Base-by-base conservation (phyloP, 1,139 yeast genomes). In the Petasospora rhodanensis region DNA sequence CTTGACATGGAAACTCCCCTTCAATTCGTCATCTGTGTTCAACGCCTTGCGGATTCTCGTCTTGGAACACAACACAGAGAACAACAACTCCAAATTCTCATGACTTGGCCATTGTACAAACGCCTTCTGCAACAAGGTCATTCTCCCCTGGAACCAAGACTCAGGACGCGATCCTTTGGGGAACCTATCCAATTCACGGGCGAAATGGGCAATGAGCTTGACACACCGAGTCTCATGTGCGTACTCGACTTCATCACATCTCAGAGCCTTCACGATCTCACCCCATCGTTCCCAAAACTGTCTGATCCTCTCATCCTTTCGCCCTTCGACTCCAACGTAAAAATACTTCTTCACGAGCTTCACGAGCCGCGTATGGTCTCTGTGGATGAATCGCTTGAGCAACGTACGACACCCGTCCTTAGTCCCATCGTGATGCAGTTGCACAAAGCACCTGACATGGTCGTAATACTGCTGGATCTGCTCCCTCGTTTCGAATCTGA, bases 381-480 rank as follows among this genome's bases (percentile, higher is more conserved):
- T 18, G 29, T 34, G 37, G 18, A 34, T 34, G 25, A 21, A 29
- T 18, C 31, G 7, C 17, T 26, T 29, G 24, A 34, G 20, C 21
- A 29, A 14, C 21, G 16, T 16, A 2, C 34, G 28, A 18, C 34
- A 29, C 10, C 37, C 37, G 14, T 23, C 29, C 18, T 34, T 30
- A 8, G 37, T 23, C 12, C 30, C 34, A 22, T 34, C 37, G 14
- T 34, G 37, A 12, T 7, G 3, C 18, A 34, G 24, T 19, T 34
- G 37, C 5, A 27, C 34, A 27, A 12, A 26, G 23, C 26, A 23
- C 26, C 30, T 34, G n/a, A n/a, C n/a, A n/a, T n/a, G n/a, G n/a
- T n/a, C n/a, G n/a, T n/a, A n/a, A n/a, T n/a, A n/a, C n/a, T n/a
- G n/a, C n/a, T n/a, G n/a, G n/a, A n/a, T n/a, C n/a, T n/a, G n/a